Conservation (phyloP, 331 rosid species). For the Rosa hybrid region DNA sequence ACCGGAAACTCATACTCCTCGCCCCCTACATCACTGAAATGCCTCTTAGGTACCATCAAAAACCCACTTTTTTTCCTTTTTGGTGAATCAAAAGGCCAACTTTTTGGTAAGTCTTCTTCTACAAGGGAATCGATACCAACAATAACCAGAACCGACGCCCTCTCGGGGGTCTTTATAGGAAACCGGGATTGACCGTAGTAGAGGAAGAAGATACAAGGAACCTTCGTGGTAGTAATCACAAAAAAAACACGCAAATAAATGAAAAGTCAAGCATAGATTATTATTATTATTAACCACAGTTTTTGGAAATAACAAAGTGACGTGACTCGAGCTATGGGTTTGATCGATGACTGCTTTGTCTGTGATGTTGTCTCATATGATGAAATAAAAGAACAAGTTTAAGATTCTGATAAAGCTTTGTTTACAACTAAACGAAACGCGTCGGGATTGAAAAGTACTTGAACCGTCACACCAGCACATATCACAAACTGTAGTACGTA, state of each 20-base stretch:
- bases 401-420: conserved; percentile 8
- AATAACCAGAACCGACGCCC: not conserved
- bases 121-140: not conserved
- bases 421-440: conserved; percentile 13
- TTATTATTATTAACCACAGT: not conserved
- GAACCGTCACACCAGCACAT: not conserved
- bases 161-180: not conserved
- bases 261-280: conserved; percentile 33
- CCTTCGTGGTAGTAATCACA: not conserved
- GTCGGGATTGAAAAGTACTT: conserved; percentile 28
- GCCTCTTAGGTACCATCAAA: conserved; percentile 53
- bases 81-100: not conserved
- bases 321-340: conserved; percentile 11
- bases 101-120: not conserved
- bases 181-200: not conserved
- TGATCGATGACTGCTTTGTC: not conserved
- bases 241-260: conserved; percentile 29
- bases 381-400: not conserved
- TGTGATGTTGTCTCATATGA: not conserved
- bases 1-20: conserved; percentile 14
- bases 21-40: conserved; percentile 17
- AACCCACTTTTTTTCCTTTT: not conserved
- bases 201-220: conserved; percentile 33
- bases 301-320: conserved; percentile 1
- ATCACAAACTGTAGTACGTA: not conserved